Evolutionary conservation across 2,329 filamentous ascomycete genomes (phyloP).

Genomic region (Colletotrichum siamense): DNA sequence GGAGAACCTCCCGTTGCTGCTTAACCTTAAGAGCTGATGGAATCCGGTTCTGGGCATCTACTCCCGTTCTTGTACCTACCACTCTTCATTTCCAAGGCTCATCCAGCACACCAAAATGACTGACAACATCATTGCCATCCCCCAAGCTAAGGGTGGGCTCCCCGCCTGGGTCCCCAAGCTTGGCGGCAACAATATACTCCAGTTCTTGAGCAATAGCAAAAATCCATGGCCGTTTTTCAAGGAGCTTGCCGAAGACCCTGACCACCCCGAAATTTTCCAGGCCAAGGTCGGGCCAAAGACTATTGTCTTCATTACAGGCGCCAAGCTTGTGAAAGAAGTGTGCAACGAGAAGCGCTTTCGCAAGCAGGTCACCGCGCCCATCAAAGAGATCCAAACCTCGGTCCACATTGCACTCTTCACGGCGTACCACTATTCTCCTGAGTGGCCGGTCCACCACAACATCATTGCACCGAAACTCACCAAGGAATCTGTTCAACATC

Average conservation of each 20-base stretch:
- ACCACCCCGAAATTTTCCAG: too few species aligned
- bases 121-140: not conserved
- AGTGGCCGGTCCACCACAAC: slow-evolving; percentile 57
- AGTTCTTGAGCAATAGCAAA: slow-evolving; percentile 35
- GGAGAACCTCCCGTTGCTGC: not conserved
- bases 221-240: slow-evolving; percentile 42
- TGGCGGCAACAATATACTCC: slow-evolving; percentile 21
- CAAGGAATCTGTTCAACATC: slow-evolving; percentile 33
- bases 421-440: slow-evolving; percentile 51
- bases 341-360: slow-evolving; percentile 60
- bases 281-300: slow-evolving; percentile 38
- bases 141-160: not conserved
- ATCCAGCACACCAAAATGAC: not conserved
- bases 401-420: slow-evolving; percentile 60
- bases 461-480: slow-evolving; percentile 55
- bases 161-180: not conserved
- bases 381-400: slow-evolving; percentile 56
- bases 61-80: not conserved
- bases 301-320: slow-evolving; percentile 46
- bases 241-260: too few species aligned
- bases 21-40: not conserved
- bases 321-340: slow-evolving; percentile 45
- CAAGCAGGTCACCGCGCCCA: slow-evolving; percentile 58
- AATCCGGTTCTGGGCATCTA: not conserved
- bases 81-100: not conserved